Evolutionary conservation across 2,329 filamentous ascomycete species (phyloP), one percentile per base, ranked within the genome.

Genomic region (Chaetomium sp.): DNA sequence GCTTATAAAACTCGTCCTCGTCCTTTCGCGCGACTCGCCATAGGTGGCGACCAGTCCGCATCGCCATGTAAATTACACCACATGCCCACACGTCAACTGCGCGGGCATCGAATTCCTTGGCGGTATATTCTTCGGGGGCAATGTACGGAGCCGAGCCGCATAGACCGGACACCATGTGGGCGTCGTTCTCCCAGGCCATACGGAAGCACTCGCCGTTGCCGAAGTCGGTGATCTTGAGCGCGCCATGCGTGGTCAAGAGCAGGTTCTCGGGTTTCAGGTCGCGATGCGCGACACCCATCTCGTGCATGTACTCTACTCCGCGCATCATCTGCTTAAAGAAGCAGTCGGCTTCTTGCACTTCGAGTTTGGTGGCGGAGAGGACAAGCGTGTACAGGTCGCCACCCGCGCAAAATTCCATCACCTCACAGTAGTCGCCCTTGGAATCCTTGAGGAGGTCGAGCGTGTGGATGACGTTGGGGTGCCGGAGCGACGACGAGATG

Each of bases 261-360:
- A 99, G 79, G 64, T 99, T 99, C 71, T 99, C 94, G 0, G 94
- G 94, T 72, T 99, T 99, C 46, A 99, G 76, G 67, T 99, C 94
- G 59, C 94, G 88, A 70, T 99, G 94, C 10, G 94, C 92, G 33
- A 99, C 94, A 55, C 94, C 94, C 94, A 97, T 99, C 69, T 97
- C 92, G 73, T 99, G 94, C 77, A 99, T 91, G 71, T 99, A 99
- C 72, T 97, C 92, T 52, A 99, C 94, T 59, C 94, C 94, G 55
- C 94, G 89, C 92, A 99, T 97, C 72, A 97, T 85, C 72, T 99
- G 94, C 75, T 97, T 96, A 79, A 99, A 99, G 71, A 94, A 95
- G 74, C 94, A 99, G 70, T 99, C 94, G 58, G 94, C 92, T 72
- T 99, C 94, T 58, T 84, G 79, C 35, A 95, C 89, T 70, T 94